Base-by-base conservation (phyloP, 2,329 filamentous ascomycete species). In the Conoideocrella luteorostrata region DNA sequence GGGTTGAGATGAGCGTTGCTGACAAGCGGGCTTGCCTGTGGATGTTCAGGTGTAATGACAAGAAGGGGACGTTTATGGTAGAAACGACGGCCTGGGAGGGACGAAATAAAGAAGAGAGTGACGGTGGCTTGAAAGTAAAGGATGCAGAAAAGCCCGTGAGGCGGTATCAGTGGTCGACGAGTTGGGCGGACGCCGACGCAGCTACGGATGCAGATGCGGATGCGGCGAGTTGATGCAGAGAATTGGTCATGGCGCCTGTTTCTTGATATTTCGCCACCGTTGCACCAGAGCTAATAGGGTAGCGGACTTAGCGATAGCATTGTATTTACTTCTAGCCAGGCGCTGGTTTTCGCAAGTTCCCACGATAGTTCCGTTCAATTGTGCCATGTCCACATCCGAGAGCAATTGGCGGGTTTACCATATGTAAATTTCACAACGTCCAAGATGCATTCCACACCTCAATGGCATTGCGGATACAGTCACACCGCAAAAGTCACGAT, bases 31-130 rank as follows among this genome's bases (percentile, higher is more conserved):
- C 4, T 18, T 12, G 32, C 15, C n/a, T 18, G 32, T 24, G 21
- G 5, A 21, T 15, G 47, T 49, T 29, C 57, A 83, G 80, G 52
- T 83, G 80, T 59, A 65, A 67, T 46, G 78, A 82, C 59, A 71
- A 64, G 52, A 75, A 75, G 12, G 75, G 75, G 4, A 64, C 46
- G 7, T 84, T 83, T 52, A 73, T 68, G 58, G 74, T 81, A 34
- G 80, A 84, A 63, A 84, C 80, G 20, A 83, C 80, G 11, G 69
- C 71, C 34, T 83, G 78, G 79, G 78, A 83, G 62, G 68, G 60
- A 47, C 58, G 56, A 47, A 52, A 51, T 36, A 50, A 50, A 4
- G 21, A 22, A 4, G 13, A 9, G 32, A 12, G 22, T 4, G 20
- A 2, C 15, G 26, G 15, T 4, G 12, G 17, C 9, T 17, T 21